Evolutionary conservation across 2,329 filamentous ascomycete species (phyloP).

Genomic region (Colletotrichum sp.): DNA sequence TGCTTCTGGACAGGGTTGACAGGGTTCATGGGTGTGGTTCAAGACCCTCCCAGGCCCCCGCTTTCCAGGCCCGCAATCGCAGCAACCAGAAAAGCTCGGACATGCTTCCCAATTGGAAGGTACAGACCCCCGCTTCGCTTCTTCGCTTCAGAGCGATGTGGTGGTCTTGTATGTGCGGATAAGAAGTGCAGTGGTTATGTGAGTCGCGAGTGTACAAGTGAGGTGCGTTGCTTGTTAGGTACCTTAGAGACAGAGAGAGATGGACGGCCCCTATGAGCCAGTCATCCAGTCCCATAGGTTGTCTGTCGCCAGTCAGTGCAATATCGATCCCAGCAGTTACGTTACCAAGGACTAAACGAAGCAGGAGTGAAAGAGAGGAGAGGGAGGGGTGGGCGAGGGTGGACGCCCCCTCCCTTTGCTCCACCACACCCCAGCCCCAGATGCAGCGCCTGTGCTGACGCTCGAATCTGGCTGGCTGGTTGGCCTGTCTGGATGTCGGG

Average conservation of each 20-base stretch:
- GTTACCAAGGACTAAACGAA: not conserved
- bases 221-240: not conserved
- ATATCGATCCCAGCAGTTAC: not conserved
- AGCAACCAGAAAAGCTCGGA: conserved; percentile 21
- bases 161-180: not conserved
- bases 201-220: not conserved
- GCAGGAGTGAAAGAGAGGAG: not conserved
- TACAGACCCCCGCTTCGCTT: conserved; percentile 10
- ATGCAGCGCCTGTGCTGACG: conserved; percentile 11
- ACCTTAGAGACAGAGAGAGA: not conserved
- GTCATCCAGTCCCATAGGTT: not conserved
- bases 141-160: not conserved
- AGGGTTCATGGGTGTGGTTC: not conserved
- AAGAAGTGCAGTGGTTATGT: not conserved
- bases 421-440: not conserved
- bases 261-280: not conserved
- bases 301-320: not conserved
- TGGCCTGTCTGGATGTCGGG: not conserved
- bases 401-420: not conserved
- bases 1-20: not conserved
- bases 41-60: not conserved
- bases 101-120: conserved; percentile 22
- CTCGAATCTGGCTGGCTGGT: not conserved
- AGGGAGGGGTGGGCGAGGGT: not conserved
- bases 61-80: not conserved